These are phyloP conservation scores for Conidiobolus incongruus DNA, from an alignment of 371 early-diverging fungal genomes.

Conservation along the genomic window DNA sequence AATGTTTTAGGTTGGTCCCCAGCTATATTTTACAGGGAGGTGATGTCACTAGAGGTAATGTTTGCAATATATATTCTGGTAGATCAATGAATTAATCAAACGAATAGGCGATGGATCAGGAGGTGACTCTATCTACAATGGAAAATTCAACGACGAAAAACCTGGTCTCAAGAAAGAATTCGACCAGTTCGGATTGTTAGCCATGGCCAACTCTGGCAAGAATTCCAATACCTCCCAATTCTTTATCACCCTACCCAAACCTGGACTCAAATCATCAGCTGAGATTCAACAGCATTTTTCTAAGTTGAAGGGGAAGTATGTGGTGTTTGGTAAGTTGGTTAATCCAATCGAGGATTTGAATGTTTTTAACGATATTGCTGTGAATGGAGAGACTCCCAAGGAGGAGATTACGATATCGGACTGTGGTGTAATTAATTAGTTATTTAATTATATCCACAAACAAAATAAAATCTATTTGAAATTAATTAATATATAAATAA, in stretches of 20 bases:
- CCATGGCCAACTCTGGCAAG: conserved; percentile 69
- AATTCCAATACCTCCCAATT: conserved; percentile 62
- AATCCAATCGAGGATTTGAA: too few species aligned
- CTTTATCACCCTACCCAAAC: neutral
- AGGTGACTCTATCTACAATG: conserved; percentile 40
- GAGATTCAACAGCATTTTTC: conserved; percentile 11
- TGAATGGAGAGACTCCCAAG: too few species aligned
- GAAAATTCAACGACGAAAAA: conserved; percentile 49
- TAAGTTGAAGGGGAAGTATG: conserved; percentile 98
- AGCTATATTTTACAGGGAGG: conserved; percentile 63
- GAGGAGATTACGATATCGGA: too few species aligned
- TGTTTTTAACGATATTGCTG: too few species aligned
- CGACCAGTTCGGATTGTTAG: conserved; percentile 22
- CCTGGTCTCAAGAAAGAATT: conserved; percentile 22
- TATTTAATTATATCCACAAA: too few species aligned
- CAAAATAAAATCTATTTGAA: too few species aligned
- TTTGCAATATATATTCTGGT: too few species aligned
- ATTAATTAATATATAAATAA: too few species aligned
- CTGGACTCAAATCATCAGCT: conserved; percentile 5
- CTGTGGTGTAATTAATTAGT: too few species aligned
- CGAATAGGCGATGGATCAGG: conserved; percentile 58
- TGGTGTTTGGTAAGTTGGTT: conserved; percentile 95
- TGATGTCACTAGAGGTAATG: conserved; percentile 36
- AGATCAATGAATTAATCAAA: too few species aligned
- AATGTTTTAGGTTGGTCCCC: conserved; percentile 9